A percentile compares a stretch with the other conserved stretches of the same genome.
Evolutionary conservation across 2,329 filamentous ascomycete species (phyloP).

Genomic region (Emmonsiellopsis sp.): DNA sequence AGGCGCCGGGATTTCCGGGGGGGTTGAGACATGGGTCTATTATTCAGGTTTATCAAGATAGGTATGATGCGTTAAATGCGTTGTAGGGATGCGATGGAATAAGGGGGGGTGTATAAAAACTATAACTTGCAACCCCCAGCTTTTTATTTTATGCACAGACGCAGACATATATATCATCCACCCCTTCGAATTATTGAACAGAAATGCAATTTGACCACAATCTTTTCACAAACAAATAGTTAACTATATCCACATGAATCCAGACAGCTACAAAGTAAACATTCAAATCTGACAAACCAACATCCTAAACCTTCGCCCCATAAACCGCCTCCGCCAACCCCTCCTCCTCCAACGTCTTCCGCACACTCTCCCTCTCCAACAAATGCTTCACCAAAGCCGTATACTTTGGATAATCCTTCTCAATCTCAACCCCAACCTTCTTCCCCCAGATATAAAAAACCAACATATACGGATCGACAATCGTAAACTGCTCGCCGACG

Average conservation of each 20-base stretch:
- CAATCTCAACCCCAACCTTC: conserved; percentile 13
- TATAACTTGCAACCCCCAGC: too few relatives aligned
- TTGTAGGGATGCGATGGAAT: conserved; percentile 23
- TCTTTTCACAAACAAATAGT: too few relatives aligned
- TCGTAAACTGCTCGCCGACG: conserved; percentile 18
- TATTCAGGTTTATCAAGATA: conserved; percentile 37
- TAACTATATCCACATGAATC: too few relatives aligned
- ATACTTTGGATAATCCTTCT: conserved; percentile 13
- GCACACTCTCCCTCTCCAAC: not conserved
- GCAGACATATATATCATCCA: too few relatives aligned
- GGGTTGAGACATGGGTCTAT: conserved; percentile 46
- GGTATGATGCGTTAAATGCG: conserved; percentile 34
- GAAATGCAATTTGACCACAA: too few relatives aligned
- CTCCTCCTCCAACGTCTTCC: not conserved
- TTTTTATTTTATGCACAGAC: too few relatives aligned
- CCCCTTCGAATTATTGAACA: too few relatives aligned
- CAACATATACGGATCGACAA: conserved; percentile 26
- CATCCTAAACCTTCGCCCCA: not conserved
- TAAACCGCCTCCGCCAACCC: not conserved
- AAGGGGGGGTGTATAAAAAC: not conserved
- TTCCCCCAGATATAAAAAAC: conserved; percentile 26
- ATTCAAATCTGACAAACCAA: too few relatives aligned
- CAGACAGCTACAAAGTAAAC: too few relatives aligned
- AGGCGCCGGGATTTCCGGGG: conserved; percentile 35
- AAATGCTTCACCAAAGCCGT: not conserved